phyloP scores from a whole-genome alignment of 176 grass and related monocot species.

The Avena insularis region DNA sequence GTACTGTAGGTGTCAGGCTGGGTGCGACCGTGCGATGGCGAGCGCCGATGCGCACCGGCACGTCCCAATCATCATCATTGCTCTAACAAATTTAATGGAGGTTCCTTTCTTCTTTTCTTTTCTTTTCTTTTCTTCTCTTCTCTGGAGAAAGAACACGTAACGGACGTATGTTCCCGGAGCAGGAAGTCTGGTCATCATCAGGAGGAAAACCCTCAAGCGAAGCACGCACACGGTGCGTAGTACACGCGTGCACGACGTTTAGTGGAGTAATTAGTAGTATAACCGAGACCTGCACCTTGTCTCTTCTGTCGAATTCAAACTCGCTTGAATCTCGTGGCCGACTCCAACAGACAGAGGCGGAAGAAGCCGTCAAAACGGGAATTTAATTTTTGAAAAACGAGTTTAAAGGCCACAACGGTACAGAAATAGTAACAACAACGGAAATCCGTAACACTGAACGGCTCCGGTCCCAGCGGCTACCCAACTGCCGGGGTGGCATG shows the following conservation, averaged over 20 bases:
- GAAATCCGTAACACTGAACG: background rate
- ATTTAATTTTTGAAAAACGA: background rate
- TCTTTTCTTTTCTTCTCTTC: no score
- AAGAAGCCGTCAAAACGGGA: background rate
- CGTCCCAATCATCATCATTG: background rate
- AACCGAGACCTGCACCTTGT: no score
- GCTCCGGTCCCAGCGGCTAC: constrained; percentile 20
- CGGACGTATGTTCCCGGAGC: background rate
- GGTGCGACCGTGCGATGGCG: background rate
- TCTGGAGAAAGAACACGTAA: background rate
- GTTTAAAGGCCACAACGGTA: constrained; percentile 39
- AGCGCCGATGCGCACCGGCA: background rate
- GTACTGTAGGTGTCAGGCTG: background rate
- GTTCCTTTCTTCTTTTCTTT: background rate
- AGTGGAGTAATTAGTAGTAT: background rate
- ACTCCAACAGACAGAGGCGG: background rate
- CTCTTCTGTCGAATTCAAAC: background rate
- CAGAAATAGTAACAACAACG: background rate
- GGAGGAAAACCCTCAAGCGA: constrained; percentile 34
- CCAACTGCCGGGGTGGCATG: constrained; percentile 21
- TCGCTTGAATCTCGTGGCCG: background rate
- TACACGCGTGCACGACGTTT: background rate
- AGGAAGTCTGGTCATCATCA: no score
- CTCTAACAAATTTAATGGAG: background rate
- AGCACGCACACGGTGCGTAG: constrained; percentile 39